Evolutionary conservation across 2,329 filamentous ascomycete genomes (phyloP).

Genomic region (Arachnomyces sp.): DNA sequence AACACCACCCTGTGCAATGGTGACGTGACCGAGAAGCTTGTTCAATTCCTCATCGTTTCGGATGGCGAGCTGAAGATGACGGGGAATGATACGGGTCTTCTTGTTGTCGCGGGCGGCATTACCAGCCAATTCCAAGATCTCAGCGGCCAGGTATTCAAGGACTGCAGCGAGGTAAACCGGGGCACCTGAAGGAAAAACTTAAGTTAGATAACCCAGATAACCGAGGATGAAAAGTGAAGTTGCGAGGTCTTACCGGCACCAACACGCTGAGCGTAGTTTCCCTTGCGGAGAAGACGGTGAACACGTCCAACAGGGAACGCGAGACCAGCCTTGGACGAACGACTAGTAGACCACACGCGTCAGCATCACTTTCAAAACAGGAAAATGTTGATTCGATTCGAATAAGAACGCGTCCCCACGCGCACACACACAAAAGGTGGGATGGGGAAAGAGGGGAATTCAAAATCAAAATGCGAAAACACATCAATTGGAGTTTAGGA

Average conservation of each 20-base stretch:
- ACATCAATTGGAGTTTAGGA: too few relatives aligned
- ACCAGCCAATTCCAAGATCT: constrained; percentile 97
- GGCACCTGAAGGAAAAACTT: constrained; percentile 48
- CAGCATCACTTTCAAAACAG: too few relatives aligned
- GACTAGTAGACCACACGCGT: constrained; percentile 53
- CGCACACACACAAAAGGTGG: constrained; percentile 1
- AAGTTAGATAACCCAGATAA: constrained; percentile 15
- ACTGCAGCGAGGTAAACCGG: constrained; percentile 96
- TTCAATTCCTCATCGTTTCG: constrained; percentile 99
- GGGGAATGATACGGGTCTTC: constrained; percentile 99
- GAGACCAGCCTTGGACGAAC: constrained; percentile 98
- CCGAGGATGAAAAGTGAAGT: neutral
- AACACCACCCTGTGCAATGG: constrained; percentile 94
- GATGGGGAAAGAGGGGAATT: neutral
- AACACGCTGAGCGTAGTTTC: constrained; percentile 99
- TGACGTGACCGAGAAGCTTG: constrained; percentile 94
- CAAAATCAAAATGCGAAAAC: neutral
- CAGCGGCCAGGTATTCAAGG: constrained; percentile 95
- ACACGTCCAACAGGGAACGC: constrained; percentile 99
- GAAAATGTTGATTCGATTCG: constrained; percentile 12
- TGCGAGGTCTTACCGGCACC: constrained; percentile 62
- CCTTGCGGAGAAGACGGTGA: constrained; percentile 96
- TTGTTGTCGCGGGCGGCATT: constrained; percentile 99
- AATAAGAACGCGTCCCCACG: too few relatives aligned
- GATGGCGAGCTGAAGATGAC: constrained; percentile 98